Evolutionary conservation across 129 eudicot species (phyloP), one percentile per base, ranked within the genome.

Genomic region (Artemisia annua): DNA sequence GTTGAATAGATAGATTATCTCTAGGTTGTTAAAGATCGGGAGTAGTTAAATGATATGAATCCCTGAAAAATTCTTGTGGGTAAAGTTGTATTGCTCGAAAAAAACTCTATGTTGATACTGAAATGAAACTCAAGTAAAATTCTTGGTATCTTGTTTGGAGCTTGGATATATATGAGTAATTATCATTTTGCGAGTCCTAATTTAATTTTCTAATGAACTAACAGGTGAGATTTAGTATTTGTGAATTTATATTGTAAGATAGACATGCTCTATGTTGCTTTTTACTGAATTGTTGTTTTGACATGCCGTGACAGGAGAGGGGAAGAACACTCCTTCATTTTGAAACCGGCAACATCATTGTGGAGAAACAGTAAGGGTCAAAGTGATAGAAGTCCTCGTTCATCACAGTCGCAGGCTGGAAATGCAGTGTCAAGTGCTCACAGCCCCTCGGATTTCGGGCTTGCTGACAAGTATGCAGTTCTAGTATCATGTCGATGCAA

Each of bases 401-500:
- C 78, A 14, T 83, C 88, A 68, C 46, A 39, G 46, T 39, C 46
- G 10, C 46, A 39, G 10, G 11, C 46, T 39, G 46, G 10, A 39
- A 39, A 39, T 39, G 46, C 46, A 39, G 46, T 39, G 46, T 39
- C 90, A 70, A 83, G 83, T 72, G 78, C 65, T 69, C 80, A 75
- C 51, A 76, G 73, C 44, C 72, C 87, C 32, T 50, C 75, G 56
- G 57, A 76, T 67, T 69, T 71, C 65, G 74, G 79, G 18, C 63
- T 72, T 81, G 75, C 69, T 58, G 88, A 90, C 82, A 85, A 84
- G 57, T 94, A 86, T 80, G 89, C 98, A 24, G 74, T 94, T 84
- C 87, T 90, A 51, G 91, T 94, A 63, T 94, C 98, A 67, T 94
- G 97, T 71, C 96, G 98, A 48, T 90, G 98, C 88, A 90, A 94